Evolutionary conservation across 2,329 filamentous ascomycete species (phyloP).

Genomic region (Neurospora crassa): DNA sequence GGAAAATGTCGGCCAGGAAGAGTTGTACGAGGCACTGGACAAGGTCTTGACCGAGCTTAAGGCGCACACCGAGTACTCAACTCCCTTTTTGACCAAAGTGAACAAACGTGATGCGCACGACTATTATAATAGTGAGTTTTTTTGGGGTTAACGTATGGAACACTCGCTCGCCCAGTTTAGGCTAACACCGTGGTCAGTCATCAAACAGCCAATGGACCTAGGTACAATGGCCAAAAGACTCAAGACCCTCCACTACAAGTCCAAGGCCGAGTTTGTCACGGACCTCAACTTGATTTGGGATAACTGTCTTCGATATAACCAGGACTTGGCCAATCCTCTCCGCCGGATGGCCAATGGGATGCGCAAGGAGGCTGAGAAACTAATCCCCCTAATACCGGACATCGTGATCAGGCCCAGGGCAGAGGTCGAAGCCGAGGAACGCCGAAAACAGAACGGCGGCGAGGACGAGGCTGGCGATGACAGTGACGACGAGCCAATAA

Average conservation of each 20-base stretch:
- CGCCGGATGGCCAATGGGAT: constrained; percentile 92
- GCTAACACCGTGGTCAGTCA: constrained; percentile 43
- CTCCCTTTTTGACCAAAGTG: constrained; percentile 87
- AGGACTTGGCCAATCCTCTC: constrained; percentile 75
- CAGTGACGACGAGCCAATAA: constrained; percentile 95
- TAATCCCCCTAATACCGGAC: constrained; percentile 90
- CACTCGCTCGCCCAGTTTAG: background rate
- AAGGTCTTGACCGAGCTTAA: constrained; percentile 97
- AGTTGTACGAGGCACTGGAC: constrained; percentile 91
- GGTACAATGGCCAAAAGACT: constrained; percentile 98
- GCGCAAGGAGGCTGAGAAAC: constrained; percentile 94
- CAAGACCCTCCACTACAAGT: constrained; percentile 68
- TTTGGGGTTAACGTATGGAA: background rate
- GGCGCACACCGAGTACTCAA: constrained; percentile 93
- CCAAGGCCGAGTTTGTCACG: constrained; percentile 87
- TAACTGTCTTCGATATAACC: constrained; percentile 94
- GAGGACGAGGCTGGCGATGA: constrained; percentile 79
- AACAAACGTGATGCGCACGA: constrained; percentile 96
- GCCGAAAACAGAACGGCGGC: constrained; percentile 76
- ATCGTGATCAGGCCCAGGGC: constrained; percentile 82
- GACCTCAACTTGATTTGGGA: constrained; percentile 95
- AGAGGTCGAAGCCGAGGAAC: constrained; percentile 82
- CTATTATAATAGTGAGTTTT: constrained; percentile 69
- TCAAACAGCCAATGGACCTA: constrained; percentile 96
- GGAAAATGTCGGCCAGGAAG: constrained; percentile 94